Evolutionary conservation across 805 yeast genomes (phyloP).

Genomic region (Groenewaldozyma salmanticensis): DNA sequence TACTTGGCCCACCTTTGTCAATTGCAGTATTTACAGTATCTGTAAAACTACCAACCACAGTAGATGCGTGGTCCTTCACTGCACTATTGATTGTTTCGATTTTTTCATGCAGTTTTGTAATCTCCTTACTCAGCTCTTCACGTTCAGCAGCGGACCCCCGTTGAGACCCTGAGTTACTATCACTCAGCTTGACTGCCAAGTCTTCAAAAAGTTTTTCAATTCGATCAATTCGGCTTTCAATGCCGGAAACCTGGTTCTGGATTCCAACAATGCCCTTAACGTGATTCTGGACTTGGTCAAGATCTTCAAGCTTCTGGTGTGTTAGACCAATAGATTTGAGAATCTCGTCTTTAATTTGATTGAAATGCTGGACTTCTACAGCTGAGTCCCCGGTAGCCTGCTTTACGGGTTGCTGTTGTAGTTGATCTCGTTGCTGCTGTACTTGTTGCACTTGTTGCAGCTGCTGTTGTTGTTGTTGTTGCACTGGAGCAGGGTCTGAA

Average conservation of each 20-base stretch:
- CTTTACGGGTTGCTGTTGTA: neutral
- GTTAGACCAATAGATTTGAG: conserved; percentile 7
- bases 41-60: conserved; percentile 18
- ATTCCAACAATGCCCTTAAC: conserved; percentile 3
- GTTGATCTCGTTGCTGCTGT: neutral
- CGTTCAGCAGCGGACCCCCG: conserved; percentile 9
- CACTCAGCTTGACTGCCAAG: conserved; percentile 4
- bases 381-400: neutral
- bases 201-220: conserved; percentile 10
- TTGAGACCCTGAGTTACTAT: neutral
- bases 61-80: conserved; percentile 22
- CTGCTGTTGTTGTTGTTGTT: neutral
- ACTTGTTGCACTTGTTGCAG: neutral
- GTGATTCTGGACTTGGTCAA: conserved; percentile 5
- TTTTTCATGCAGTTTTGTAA: conserved; percentile 10
- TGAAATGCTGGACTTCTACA: neutral
- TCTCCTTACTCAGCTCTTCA: conserved; percentile 10
- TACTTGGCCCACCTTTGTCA: conserved; percentile 20
- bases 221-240: conserved; percentile 11
- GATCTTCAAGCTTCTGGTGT: conserved; percentile 4
- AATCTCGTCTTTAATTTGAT: conserved; percentile 8
- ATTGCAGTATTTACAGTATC: conserved; percentile 20
- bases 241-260: conserved; percentile 3
- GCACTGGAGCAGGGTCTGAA: neutral
- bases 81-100: conserved; percentile 15